Conservation (phyloP, 2,329 filamentous ascomycete species). For the Trichoderma simmonsii region DNA sequence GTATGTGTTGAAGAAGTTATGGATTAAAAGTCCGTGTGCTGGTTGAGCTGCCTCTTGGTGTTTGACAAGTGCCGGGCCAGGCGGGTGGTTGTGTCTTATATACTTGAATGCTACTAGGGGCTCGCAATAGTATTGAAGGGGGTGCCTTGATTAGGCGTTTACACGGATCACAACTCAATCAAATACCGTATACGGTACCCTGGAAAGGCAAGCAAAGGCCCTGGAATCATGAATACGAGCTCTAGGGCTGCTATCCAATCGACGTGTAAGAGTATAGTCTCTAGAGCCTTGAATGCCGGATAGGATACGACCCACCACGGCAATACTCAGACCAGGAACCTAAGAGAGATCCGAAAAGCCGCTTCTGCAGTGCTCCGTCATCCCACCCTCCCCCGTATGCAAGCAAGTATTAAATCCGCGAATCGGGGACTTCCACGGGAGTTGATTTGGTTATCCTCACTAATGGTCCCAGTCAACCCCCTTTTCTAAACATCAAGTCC, state of each 20-base stretch:
- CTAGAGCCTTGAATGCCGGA: not conserved
- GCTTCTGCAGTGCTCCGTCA: not conserved
- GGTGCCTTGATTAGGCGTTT: not conserved
- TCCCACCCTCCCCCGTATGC: not conserved
- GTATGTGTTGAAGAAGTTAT: too few relatives aligned
- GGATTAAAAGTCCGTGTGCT: not conserved
- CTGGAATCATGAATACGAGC: not conserved
- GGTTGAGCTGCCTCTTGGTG: not conserved
- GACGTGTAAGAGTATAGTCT: not conserved
- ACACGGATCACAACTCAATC: not conserved
- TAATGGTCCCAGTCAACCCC: not conserved
- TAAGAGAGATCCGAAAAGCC: not conserved
- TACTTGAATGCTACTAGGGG: not conserved
- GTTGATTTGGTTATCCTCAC: not conserved
- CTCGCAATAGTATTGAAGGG: not conserved
- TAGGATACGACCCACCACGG: not conserved
- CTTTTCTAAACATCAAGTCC: not conserved
- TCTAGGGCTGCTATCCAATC: not conserved
- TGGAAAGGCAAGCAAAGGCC: not conserved
- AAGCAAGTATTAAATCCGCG: not conserved
- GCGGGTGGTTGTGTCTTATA: conserved; percentile 1
- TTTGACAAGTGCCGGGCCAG: not conserved
- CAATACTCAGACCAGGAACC: not conserved
- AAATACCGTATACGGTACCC: not conserved
- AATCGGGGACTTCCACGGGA: not conserved